Evolutionary conservation across 148 eudicot genomes (phyloP).

Genomic region (Talinum fruticosum): DNA sequence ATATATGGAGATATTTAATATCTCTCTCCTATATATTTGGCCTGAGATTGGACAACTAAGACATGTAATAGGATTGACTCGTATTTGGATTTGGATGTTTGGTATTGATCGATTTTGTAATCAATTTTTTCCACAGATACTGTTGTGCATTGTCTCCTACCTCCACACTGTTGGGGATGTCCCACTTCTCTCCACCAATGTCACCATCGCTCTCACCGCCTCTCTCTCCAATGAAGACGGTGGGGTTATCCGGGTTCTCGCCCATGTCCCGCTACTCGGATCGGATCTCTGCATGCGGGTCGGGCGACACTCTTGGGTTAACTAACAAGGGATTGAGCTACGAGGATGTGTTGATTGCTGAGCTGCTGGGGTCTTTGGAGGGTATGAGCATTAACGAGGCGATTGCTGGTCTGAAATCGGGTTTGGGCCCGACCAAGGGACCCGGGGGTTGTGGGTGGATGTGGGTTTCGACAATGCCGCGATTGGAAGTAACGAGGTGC

Average conservation of each 20-base stretch:
- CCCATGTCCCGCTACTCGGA: conserved; percentile 33
- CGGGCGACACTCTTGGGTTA: not conserved
- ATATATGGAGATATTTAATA: too few relatives aligned
- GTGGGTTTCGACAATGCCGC: conserved; percentile 21
- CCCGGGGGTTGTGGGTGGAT: conserved; percentile 50
- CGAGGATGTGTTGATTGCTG: conserved; percentile 48
- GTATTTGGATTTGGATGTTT: not conserved
- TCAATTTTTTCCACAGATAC: conserved; percentile 31
- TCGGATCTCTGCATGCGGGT: conserved; percentile 23
- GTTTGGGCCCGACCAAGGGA: conserved; percentile 19
- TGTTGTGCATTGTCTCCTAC: conserved; percentile 63
- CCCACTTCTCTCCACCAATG: conserved; percentile 36
- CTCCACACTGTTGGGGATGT: conserved; percentile 47
- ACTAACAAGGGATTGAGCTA: conserved; percentile 35
- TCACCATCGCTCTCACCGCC: conserved; percentile 53
- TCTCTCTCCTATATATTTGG: too few relatives aligned
- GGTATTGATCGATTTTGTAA: not conserved
- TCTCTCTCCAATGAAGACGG: conserved; percentile 33
- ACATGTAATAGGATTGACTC: too few relatives aligned
- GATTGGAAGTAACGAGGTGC: not conserved
- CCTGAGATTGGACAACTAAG: too few relatives aligned
- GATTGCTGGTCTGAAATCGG: conserved; percentile 8
- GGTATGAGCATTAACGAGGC: conserved; percentile 39
- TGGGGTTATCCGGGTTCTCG: conserved; percentile 23
- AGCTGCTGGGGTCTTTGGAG: conserved; percentile 51